These are phyloP conservation scores for Naganishia kalamii DNA, from an alignment of 768 basidiomycete genomes.

Conservation along the genomic window DNA sequence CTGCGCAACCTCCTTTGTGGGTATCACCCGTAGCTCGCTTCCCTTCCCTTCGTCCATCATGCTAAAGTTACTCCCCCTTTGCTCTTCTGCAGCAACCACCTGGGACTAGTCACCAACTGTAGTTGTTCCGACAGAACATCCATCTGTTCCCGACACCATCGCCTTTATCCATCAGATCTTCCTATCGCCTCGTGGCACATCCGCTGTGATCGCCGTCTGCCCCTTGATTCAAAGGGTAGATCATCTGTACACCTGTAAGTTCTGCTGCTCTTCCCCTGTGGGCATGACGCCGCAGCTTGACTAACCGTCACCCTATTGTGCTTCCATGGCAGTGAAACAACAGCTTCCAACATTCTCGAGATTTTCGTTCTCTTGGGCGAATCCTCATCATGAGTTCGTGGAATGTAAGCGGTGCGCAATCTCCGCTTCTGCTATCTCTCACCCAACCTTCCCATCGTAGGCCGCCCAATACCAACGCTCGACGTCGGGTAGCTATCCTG, in stretches of 20 bases:
- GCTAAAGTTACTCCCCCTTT: neutral
- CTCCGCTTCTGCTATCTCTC: neutral
- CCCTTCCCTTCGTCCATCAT: neutral
- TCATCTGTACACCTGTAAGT: neutral
- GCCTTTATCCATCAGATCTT: neutral
- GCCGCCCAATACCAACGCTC: slow-evolving; percentile 7
- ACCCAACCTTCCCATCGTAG: neutral
- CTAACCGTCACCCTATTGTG: neutral
- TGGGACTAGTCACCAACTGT: slow-evolving; percentile 14
- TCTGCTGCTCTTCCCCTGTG: neutral
- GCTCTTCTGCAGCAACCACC: neutral
- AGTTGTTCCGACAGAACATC: neutral
- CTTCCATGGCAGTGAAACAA: neutral
- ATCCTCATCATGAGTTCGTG: neutral
- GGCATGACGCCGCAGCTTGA: neutral
- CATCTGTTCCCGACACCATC: slow-evolving; percentile 1
- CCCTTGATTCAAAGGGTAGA: neutral
- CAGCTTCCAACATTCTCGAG: neutral
- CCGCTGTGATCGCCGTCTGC: neutral
- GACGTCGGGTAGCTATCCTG: slow-evolving; percentile 1
- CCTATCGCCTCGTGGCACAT: slow-evolving; percentile 10
- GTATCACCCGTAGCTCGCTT: neutral
- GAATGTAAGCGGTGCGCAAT: neutral
- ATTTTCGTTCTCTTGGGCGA: neutral
- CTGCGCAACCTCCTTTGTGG: neutral